phyloP scores from a whole-genome alignment of 345 rosid genomes.

The Microcos paniculata region DNA sequence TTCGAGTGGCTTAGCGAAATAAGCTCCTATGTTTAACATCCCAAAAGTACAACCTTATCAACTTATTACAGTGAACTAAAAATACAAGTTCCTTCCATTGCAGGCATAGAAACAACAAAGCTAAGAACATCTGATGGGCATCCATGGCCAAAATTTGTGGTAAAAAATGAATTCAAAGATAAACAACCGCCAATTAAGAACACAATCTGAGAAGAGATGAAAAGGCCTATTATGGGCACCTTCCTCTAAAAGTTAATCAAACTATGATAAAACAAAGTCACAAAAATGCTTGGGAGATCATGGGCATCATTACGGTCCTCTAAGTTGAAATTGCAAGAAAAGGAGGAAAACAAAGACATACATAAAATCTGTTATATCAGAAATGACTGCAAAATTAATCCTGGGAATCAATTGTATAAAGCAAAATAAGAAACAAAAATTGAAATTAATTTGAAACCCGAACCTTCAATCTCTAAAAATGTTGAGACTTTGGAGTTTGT shows the following conservation, averaged over 20 bases:
- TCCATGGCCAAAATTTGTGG: neutral
- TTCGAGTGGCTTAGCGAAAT: neutral
- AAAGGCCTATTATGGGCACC: neutral
- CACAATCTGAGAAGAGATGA: neutral
- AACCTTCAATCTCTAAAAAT: neutral
- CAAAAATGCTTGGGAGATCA: neutral
- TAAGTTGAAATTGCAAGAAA: neutral
- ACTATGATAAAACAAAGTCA: neutral
- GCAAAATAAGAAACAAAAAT: neutral
- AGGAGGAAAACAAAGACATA: neutral
- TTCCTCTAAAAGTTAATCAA: neutral
- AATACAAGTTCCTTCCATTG: neutral
- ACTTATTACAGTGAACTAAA: neutral
- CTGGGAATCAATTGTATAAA: neutral
- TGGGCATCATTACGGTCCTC: neutral
- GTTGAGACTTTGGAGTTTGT: neutral
- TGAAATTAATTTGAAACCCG: constrained; percentile 1
- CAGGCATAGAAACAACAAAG: neutral
- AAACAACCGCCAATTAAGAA: neutral
- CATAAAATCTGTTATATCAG: neutral
- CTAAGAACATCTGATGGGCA: no score
- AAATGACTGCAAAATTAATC: neutral
- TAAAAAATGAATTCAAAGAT: neutral
- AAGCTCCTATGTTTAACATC: neutral
- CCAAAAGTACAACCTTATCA: neutral